Conservation (phyloP, 1,284 basidiomycete species). For the Cryptococcus hybrid region DNA sequence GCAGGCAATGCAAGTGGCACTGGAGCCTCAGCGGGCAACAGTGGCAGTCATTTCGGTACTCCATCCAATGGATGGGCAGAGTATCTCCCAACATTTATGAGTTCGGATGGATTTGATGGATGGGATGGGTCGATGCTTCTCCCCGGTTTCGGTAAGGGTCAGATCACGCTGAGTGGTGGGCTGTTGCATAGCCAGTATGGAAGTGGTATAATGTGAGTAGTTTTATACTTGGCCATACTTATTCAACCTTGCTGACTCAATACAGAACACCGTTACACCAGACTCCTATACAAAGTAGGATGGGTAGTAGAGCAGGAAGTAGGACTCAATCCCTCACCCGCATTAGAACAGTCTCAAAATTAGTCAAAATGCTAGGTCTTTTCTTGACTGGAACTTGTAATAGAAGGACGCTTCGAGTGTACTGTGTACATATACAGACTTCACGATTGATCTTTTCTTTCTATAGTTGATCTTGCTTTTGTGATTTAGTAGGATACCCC, state of each 20-base stretch:
- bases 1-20: constrained; percentile 1
- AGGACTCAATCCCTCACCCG: constrained; percentile 17
- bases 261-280: constrained; percentile 38
- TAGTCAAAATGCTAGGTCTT: too few relatives aligned
- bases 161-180: constrained; percentile 48
- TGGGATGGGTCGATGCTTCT: constrained; percentile 50
- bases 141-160: constrained; percentile 47
- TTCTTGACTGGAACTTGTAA: too few relatives aligned
- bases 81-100: constrained; percentile 46
- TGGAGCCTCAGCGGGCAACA: constrained; percentile 21
- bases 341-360: background rate
- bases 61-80: constrained; percentile 43
- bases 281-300: constrained; percentile 28
- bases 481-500: too few relatives aligned
- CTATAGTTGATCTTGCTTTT: too few relatives aligned
- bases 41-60: constrained; percentile 34
- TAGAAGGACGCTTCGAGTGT: too few relatives aligned
- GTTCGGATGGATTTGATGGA: constrained; percentile 46
- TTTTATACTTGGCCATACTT: background rate
- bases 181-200: constrained; percentile 48
- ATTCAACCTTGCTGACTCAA: background rate
- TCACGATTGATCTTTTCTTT: too few relatives aligned
- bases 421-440: too few relatives aligned
- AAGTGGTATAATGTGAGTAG: constrained; percentile 50
- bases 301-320: constrained; percentile 26